Conservation (phyloP, 2,329 filamentous ascomycete species). For the Fusarium euwallaceae region DNA sequence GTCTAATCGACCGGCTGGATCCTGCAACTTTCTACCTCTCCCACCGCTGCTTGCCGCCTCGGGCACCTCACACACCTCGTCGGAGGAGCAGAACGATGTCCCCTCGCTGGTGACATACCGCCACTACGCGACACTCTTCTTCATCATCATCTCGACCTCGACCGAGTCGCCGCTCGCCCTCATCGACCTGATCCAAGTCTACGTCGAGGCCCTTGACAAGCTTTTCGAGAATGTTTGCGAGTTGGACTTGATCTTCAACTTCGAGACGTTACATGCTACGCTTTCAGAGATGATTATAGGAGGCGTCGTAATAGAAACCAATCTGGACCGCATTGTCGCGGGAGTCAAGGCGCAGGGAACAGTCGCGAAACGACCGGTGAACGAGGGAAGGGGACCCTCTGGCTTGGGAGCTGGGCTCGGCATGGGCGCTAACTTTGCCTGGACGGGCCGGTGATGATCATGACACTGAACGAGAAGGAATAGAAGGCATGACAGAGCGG, state of each 20-base stretch:
- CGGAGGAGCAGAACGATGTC: constrained; percentile 84
- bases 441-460: constrained; percentile 56
- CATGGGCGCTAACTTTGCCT: constrained; percentile 71
- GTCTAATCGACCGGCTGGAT: constrained; percentile 88
- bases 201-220: constrained; percentile 93
- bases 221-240: constrained; percentile 99
- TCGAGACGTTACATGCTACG: constrained; percentile 93
- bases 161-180: constrained; percentile 96
- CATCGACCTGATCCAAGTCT: constrained; percentile 97
- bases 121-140: constrained; percentile 97
- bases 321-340: constrained; percentile 86
- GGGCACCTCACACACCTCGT: constrained; percentile 72
- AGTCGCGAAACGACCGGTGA: constrained; percentile 83
- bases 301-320: constrained; percentile 94
- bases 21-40: constrained; percentile 95
- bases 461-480: constrained; percentile 16
- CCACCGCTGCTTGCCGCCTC: constrained; percentile 75
- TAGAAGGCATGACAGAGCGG: constrained; percentile 26
- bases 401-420: constrained; percentile 64
- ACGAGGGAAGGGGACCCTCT: constrained; percentile 68
- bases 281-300: constrained; percentile 95
- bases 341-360: constrained; percentile 84
- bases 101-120: constrained; percentile 97
- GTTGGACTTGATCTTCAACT: constrained; percentile 98
- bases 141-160: constrained; percentile 96